Evolutionary conservation across 768 basidiomycete species (phyloP).

Genomic region (Pleurotus giganteus): DNA sequence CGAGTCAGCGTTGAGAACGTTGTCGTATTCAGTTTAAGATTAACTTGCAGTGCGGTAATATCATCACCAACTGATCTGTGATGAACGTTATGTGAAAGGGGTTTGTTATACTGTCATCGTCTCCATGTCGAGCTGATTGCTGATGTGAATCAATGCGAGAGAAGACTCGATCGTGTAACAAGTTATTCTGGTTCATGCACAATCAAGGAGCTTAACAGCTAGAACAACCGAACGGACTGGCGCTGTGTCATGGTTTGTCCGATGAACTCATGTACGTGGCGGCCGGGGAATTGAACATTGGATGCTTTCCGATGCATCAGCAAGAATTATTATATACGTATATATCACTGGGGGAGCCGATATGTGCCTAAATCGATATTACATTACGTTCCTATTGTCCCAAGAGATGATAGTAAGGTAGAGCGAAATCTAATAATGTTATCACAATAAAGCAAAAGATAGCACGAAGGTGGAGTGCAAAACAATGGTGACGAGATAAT

Average conservation of each 20-base stretch:
- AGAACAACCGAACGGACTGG: not conserved
- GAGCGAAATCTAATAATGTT: conserved; percentile 6
- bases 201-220: conserved; percentile 2
- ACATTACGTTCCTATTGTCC: conserved; percentile 7
- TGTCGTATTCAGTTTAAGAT: not conserved
- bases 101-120: not conserved
- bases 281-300: not conserved
- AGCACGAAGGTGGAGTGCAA: not conserved
- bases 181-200: not conserved
- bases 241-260: not conserved
- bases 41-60: not conserved
- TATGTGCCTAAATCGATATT: not conserved
- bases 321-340: not conserved
- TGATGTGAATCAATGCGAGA: not conserved
- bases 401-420: not conserved
- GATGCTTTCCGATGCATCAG: not conserved
- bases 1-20: not conserved
- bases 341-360: not conserved
- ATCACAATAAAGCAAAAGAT: conserved; percentile 2
- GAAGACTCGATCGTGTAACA: conserved; percentile 6
- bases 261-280: not conserved
- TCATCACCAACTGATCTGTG: not conserved
- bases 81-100: not conserved
- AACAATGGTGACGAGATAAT: not conserved
- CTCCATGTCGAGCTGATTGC: conserved; percentile 1